A percentile compares a stretch with the other conserved stretches of the same genome.
Evolutionary conservation across 805 yeast genomes (phyloP).

Genomic region (Zygotorulaspora danielsina): DNA sequence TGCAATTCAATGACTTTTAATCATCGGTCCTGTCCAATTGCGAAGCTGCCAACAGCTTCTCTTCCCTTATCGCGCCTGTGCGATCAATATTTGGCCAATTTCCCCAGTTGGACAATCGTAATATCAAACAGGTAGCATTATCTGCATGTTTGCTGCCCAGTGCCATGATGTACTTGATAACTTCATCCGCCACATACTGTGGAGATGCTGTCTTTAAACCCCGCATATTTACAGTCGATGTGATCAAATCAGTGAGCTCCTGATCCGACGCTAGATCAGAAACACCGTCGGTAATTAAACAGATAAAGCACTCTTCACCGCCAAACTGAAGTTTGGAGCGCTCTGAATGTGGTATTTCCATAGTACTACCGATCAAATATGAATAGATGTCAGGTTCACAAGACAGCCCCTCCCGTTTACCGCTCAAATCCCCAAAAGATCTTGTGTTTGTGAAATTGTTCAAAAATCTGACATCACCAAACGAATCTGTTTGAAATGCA

Average conservation of each 20-base stretch:
- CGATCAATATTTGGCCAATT: slow-evolving; percentile 82
- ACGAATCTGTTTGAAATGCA: slow-evolving; percentile 74
- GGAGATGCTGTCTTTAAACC: slow-evolving; percentile 78
- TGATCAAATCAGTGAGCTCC: slow-evolving; percentile 82
- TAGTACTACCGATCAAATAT: slow-evolving; percentile 59
- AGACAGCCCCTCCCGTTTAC: slow-evolving; percentile 76
- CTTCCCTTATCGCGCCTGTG: slow-evolving; percentile 77
- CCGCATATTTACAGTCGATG: slow-evolving; percentile 52
- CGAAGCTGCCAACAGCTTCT: slow-evolving; percentile 41
- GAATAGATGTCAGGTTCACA: slow-evolving; percentile 89
- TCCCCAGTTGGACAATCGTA: slow-evolving; percentile 88
- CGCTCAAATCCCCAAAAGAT: slow-evolving; percentile 83
- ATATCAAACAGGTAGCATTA: slow-evolving; percentile 87
- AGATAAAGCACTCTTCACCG: slow-evolving; percentile 84
- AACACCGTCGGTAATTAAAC: slow-evolving; percentile 82
- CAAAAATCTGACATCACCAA: slow-evolving; percentile 82
- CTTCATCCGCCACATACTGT: slow-evolving; percentile 79
- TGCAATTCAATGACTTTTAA: slow-evolving; percentile 8
- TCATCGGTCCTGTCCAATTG: slow-evolving; percentile 18
- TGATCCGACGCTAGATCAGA: slow-evolving; percentile 79
- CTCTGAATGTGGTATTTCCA: slow-evolving; percentile 38
- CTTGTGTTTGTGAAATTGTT: slow-evolving; percentile 85
- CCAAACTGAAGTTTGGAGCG: slow-evolving; percentile 47
- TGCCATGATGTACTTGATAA: slow-evolving; percentile 75
- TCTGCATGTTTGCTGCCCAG: slow-evolving; percentile 77